Evolutionary conservation across 164 flowering plant species (phyloP), one percentile per base, ranked within the genome.

Genomic region (Vitis rotundifolia): DNA sequence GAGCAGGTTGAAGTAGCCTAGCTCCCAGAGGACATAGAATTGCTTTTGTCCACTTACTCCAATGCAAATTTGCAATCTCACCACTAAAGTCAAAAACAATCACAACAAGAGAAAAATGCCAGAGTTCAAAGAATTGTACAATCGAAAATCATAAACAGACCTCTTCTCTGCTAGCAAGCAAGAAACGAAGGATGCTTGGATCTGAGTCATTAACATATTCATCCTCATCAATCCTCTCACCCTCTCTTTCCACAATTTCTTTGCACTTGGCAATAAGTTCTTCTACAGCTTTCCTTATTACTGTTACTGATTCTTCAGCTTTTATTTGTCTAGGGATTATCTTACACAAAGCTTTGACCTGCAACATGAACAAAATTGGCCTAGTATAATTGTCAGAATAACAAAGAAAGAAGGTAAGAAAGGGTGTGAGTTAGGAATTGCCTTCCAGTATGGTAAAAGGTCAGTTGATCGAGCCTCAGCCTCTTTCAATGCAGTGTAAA

Each of bases 81-180:
- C 8, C 53, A 64, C 49, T 19, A 13, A 1, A 50, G 57, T 57
- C n/a, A 53, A 47, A 19, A 26, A 37, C 7, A 9, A 57, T 18
- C 11, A 50, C 10, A 22, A 5, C 14, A 60, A 6, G n/a, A 60
- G 16, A 50, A 26, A 73, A 49, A 48, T 7, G 13, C 14, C 16
- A 48, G 11, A 19, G 8, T 18, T 54, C n/a, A 67, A 48, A 22
- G 61, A 15, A 37, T 29, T 29, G 7, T 16, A 18, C 37, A 67
- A 31, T 2, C 2, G n/a, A n/a, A 48, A 37, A 29, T 14, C 29
- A 56, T 59, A 26, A 52, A 19, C 76, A 73, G 18, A 94, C 97
- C 94, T 92, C 97, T 80, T 95, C 98, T 76, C 97, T 78, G 75
- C 96, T 91, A 56, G 99, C 97, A 61, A 95, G 97, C 85, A 95